Base-by-base conservation (phyloP, 2,329 filamentous ascomycete species). In the Fusarium praegraminearum region DNA sequence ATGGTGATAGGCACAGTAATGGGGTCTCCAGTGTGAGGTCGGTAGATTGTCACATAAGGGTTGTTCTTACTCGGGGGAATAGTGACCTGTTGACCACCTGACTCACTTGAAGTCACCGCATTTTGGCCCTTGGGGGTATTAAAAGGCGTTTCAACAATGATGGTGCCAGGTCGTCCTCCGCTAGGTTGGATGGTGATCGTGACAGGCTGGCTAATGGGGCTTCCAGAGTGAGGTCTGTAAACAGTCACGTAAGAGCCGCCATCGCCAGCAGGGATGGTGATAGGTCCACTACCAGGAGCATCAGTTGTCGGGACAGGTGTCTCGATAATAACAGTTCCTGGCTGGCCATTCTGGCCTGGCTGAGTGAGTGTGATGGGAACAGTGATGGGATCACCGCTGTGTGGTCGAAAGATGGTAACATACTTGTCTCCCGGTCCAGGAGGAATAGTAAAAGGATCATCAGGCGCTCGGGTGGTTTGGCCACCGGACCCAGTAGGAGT, bases 1-100 rank as follows among this genome's bases (percentile, higher is more conserved):
- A 70, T 67, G 2, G 67, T 70, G 11, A 70, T 70, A 8, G 67
- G 62, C 1, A 18, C 57, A 24, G 67, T 70, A n/a, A 69, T 67
- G 7, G 66, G 56, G n/a, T 62, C 55, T 15, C 67, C 67, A 5
- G 67, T 54, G 18, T 68, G 64, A 16, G 53, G 65, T 26, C 53
- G 52, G 54, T 68, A 68, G 16, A 68, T 67, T 7, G 65, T 68
- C 35, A 67, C 65, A 18, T 63, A 70, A 5, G 67, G 67, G 24
- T 58, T 70, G 22, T 63, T 57, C 15, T 57, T 52, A 13, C 67
- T 62, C 20, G 67, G 62, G n/a, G 67, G 67, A 24, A 70, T 58
- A 7, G 67, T 70, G 11, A 70, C 49, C 16, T 52, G 45, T 30
- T 67, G 62, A 12, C 57, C 66, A 45, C 32, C 52, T 10, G 44